Conservation (phyloP, 495 filamentous ascomycete genomes). For the Neurospora sp. region DNA sequence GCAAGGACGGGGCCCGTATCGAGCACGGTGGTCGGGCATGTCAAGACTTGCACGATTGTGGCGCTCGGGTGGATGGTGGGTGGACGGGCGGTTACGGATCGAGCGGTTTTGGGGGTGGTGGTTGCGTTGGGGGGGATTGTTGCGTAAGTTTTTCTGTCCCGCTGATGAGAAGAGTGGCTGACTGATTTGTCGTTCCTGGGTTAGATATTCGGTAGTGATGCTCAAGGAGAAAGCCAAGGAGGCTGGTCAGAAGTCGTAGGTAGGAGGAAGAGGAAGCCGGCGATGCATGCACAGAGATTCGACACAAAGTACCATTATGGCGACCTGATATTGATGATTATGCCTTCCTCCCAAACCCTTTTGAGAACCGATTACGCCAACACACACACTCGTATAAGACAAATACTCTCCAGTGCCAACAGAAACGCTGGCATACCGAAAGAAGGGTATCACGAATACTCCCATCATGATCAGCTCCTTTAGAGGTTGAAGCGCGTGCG, state of each 20-base stretch:
- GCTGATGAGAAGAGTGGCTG: background rate
- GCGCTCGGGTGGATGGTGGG: conserved; percentile 45
- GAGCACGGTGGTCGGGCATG: conserved; percentile 62
- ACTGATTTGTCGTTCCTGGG: background rate
- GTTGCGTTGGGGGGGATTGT: conserved; percentile 48
- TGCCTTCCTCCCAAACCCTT: background rate
- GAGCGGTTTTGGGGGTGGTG: conserved; percentile 41
- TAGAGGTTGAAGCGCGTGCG: conserved; percentile 88
- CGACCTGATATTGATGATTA: background rate
- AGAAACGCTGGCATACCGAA: background rate
- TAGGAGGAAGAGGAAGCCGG: background rate
- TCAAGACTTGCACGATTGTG: conserved; percentile 52
- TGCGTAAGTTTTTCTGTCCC: conserved; percentile 15
- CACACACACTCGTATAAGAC: background rate
- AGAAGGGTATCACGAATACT: conserved; percentile 5
- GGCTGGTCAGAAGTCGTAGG: conserved; percentile 4
- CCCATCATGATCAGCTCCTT: background rate
- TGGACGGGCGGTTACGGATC: conserved; percentile 42
- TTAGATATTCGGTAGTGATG: background rate
- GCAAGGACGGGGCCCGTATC: conserved; percentile 59
- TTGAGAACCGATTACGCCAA: background rate
- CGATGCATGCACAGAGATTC: background rate
- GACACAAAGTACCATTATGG: conserved; percentile 1
- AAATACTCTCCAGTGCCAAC: background rate
- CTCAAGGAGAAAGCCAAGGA: conserved; percentile 3